Evolutionary conservation across 257 asterid genomes (phyloP).

Genomic region (Cruciata laevipes): DNA sequence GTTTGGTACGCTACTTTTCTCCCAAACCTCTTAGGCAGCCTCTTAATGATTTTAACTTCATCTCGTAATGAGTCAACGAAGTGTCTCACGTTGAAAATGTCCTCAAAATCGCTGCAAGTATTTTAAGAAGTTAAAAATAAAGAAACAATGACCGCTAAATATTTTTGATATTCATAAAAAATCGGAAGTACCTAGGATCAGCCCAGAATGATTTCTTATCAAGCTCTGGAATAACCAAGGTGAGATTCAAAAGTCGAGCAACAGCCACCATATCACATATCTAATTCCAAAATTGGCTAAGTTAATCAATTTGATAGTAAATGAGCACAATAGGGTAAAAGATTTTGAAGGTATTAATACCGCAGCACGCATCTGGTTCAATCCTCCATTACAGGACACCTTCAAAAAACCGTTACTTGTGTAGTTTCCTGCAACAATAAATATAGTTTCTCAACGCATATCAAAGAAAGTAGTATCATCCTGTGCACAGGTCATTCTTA

Average conservation of each 20-base stretch:
- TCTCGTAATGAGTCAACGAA: slow-evolving; percentile 80
- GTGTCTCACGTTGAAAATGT: slow-evolving; percentile 77
- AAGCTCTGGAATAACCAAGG: slow-evolving; percentile 89
- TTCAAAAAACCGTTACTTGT: slow-evolving; percentile 77
- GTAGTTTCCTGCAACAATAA: slow-evolving; percentile 53
- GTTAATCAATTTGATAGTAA: slow-evolving; percentile 18
- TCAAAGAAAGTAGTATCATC: neutral
- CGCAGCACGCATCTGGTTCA: slow-evolving; percentile 98
- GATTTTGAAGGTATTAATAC: slow-evolving; percentile 31
- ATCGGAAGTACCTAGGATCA: slow-evolving; percentile 71
- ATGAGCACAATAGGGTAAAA: neutral
- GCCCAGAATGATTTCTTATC: slow-evolving; percentile 98
- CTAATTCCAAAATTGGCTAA: slow-evolving; percentile 34
- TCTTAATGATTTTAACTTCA: slow-evolving; percentile 71
- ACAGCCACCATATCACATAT: slow-evolving; percentile 95
- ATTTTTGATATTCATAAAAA: slow-evolving; percentile 8
- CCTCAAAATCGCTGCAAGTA: slow-evolving; percentile 66
- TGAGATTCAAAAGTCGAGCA: slow-evolving; percentile 88
- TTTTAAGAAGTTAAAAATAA: slow-evolving; percentile 6
- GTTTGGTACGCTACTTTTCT: slow-evolving; percentile 54
- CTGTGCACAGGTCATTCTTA: neutral
- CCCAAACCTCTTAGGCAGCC: slow-evolving; percentile 72
- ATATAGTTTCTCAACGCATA: slow-evolving; percentile 3
- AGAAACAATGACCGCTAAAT: neutral
- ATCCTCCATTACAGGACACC: slow-evolving; percentile 90